phyloP scores from a whole-genome alignment of 371 early-diverging fungal genomes.

The Mucor sp. region DNA sequence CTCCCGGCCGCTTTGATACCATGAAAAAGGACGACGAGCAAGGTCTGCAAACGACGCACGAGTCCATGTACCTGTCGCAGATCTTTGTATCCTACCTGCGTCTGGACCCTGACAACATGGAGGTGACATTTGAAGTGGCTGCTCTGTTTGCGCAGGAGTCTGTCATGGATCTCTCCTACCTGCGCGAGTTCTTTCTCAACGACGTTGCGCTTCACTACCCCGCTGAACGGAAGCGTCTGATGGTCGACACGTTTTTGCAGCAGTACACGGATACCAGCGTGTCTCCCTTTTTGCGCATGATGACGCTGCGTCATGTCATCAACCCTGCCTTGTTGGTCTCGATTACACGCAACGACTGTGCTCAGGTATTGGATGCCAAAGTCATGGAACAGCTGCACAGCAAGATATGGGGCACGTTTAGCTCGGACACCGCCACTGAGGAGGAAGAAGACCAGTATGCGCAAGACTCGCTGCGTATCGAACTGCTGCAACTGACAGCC shows the following conservation, averaged over 20 bases:
- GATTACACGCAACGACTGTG: constrained; percentile 52
- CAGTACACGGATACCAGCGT: constrained; percentile 52
- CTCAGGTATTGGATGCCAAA: constrained; percentile 61
- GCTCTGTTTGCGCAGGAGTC: constrained; percentile 72
- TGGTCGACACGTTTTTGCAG: constrained; percentile 73
- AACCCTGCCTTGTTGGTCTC: constrained; percentile 77
- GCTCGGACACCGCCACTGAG: constrained; percentile 43
- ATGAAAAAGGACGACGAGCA: constrained; percentile 59
- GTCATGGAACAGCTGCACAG: constrained; percentile 70
- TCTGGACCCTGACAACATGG: constrained; percentile 63
- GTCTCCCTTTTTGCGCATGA: constrained; percentile 62
- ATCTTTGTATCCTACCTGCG: constrained; percentile 66
- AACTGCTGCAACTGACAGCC: constrained; percentile 90
- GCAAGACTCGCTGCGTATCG: constrained; percentile 81
- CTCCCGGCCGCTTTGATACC: constrained; percentile 48
- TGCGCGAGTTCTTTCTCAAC: constrained; percentile 72
- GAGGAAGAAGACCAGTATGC: constrained; percentile 55
- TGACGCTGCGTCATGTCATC: constrained; percentile 71
- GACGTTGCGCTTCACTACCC: constrained; percentile 65
- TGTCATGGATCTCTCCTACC: constrained; percentile 60
- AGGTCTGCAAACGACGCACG: constrained; percentile 49
- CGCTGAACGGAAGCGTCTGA: constrained; percentile 57
- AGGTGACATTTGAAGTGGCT: constrained; percentile 76
- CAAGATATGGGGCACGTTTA: constrained; percentile 72
- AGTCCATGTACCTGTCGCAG: constrained; percentile 49